Percentiles rank a stretch among this genome's conserved stretches.
Evolutionary conservation across 176 grass and related monocot genomes (phyloP).

Genomic region (Bromus sterilis): DNA sequence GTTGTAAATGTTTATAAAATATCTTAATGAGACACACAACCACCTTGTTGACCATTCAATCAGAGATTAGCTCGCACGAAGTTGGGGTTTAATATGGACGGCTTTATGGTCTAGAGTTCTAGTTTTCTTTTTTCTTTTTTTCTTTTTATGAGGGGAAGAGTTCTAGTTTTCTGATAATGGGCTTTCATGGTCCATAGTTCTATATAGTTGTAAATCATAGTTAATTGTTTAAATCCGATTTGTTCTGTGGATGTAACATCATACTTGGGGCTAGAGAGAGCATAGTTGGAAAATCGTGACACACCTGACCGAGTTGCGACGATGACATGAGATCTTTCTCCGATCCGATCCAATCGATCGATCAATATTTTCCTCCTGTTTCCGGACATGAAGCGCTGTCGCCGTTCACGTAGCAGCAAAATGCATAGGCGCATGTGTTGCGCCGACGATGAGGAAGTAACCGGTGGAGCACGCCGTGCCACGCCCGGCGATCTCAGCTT

Average conservation of each 20-base stretch:
- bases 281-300: not conserved
- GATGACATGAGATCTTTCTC: not conserved
- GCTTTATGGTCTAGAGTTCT: not conserved
- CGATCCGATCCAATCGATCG: too few relatives aligned
- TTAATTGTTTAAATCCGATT: too few relatives aligned
- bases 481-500: constrained; percentile 11
- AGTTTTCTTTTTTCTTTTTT: too few relatives aligned
- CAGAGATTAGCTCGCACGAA: not conserved
- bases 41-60: not conserved
- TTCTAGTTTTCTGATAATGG: too few relatives aligned
- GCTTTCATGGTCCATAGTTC: too few relatives aligned
- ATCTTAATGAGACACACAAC: not conserved
- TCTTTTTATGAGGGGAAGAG: too few relatives aligned
- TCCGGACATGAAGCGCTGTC: constrained; percentile 11
- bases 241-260: too few relatives aligned
- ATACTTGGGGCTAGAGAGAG: not conserved
- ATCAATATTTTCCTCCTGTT: not conserved
- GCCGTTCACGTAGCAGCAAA: not conserved
- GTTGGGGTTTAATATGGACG: not conserved
- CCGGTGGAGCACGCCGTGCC: constrained; percentile 6
- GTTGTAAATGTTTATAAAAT: not conserved
- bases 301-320: not conserved
- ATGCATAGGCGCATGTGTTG: not conserved
- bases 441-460: not conserved
- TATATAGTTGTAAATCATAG: too few relatives aligned